A percentile compares a stretch with the other conserved stretches of the same genome.
phyloP scores from a whole-genome alignment of 2,329 filamentous ascomycete species.

The Fusarium graminum region DNA sequence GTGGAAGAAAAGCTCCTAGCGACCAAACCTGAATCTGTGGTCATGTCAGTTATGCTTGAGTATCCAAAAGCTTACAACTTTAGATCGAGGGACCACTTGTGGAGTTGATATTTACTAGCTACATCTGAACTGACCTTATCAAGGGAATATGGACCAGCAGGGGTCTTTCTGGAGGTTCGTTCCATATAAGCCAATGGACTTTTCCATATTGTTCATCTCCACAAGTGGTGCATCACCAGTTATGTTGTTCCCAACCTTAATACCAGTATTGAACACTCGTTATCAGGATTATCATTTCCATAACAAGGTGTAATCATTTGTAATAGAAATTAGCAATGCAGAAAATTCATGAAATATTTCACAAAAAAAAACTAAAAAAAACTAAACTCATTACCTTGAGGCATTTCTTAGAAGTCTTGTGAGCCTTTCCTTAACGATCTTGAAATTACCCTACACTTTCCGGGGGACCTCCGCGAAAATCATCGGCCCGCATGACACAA shows the following conservation, averaged over 20 bases:
- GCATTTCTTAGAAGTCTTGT: not conserved
- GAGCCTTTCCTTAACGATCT: not conserved
- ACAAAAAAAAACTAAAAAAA: not conserved
- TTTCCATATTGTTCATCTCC: not conserved
- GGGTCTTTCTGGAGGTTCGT: not conserved
- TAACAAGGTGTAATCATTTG: not conserved
- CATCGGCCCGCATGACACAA: conserved; percentile 23
- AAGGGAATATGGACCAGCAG: not conserved
- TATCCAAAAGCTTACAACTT: not conserved
- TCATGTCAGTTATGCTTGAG: no score
- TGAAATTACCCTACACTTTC: conserved; percentile 16
- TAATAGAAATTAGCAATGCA: not conserved
- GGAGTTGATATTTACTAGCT: not conserved
- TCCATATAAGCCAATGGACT: not conserved
- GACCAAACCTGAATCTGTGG: no score
- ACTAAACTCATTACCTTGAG: not conserved
- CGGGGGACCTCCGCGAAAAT: conserved; percentile 19
- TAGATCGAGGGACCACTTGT: conserved; percentile 1
- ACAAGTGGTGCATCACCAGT: not conserved
- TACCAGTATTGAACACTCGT: not conserved
- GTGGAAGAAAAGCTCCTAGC: not conserved
- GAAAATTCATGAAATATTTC: not conserved
- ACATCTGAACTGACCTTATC: not conserved
- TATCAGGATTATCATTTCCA: no score
- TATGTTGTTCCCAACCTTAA: not conserved